Evolutionary conservation across 164 flowering plant species (phyloP), one percentile per base, ranked within the genome.

Genomic region (Stephania yunnanensis): DNA sequence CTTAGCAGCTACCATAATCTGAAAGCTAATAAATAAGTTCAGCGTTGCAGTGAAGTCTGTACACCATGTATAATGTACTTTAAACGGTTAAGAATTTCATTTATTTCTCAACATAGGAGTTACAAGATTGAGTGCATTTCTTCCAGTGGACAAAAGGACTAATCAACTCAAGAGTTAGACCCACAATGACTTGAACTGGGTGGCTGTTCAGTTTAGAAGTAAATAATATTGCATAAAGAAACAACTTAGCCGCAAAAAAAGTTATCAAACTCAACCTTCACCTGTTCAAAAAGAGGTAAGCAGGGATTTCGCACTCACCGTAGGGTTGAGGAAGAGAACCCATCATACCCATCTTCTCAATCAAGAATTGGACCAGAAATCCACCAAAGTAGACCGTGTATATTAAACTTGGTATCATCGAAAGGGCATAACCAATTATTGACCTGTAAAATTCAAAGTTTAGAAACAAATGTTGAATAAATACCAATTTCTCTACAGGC

Each of bases 301-400:
- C 53, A 30, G 50, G 45, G 29, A 46, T 29, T 66, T 29, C 25
- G 46, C 45, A 87, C 98, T 85, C 77, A 93, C 99, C 99, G 83
- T 87, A 93, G 10, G 99, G 97, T 29, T 88, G 88, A 70, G 97
- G 95, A 83, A 89, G 84, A 74, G 97, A 84, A 46, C 99, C 99
- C 90, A 93, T 92, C 98, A 93, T 93, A 13, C 99, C 98, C 94
- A 91, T 93, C 92, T 91, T 95, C 89, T 95, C 99, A 74, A 90
- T 86, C 84, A 93, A 69, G 80, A 95, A 93, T 79, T 85, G 95
- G 61, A 82, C 85, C 81, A 91, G 87, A 79, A 93, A 82, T 44
- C 99, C 99, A 73, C 94, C 92, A 80, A 93, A 93, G 79, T 91
- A 94, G 48, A 89, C 91, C 48, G 90, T 72, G 76, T 88, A 91